phyloP scores from a whole-genome alignment of 2,329 filamentous ascomycete genomes.

The Fusarium clavum region DNA sequence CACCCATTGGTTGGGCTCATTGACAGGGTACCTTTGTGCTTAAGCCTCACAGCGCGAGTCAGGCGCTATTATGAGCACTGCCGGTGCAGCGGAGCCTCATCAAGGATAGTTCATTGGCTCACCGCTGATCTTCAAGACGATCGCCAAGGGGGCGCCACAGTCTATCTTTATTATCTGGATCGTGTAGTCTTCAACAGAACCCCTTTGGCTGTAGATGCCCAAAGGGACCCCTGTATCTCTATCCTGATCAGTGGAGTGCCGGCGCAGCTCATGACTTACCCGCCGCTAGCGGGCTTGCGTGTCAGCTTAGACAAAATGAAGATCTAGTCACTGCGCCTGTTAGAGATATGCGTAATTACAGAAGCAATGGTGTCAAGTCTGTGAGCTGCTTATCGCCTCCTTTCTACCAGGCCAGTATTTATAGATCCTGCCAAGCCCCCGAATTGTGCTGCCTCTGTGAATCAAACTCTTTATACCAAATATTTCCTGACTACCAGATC shows the following conservation, averaged over 20 bases:
- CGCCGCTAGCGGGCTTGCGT: constrained; percentile 19
- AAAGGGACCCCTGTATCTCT: background rate
- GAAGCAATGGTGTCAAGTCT: constrained; percentile 3
- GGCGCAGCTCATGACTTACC: constrained; percentile 18
- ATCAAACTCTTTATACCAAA: background rate
- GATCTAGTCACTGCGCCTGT: constrained; percentile 13
- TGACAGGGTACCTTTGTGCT: background rate
- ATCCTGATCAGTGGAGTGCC: background rate
- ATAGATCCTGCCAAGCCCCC: constrained; percentile 17
- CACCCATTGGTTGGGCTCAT: constrained; percentile 5
- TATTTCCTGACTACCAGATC: background rate
- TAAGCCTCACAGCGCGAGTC: constrained; percentile 27
- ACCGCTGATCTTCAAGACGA: constrained; percentile 29
- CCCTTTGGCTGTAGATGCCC: background rate
- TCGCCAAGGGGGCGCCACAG: constrained; percentile 12
- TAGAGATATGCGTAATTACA: constrained; percentile 14
- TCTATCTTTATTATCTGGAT: background rate
- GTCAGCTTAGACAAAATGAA: constrained; percentile 20
- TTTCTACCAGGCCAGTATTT: constrained; percentile 3
- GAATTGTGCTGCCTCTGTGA: background rate
- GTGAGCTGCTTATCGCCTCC: constrained; percentile 5
- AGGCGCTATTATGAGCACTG: constrained; percentile 1
- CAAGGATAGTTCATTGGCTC: constrained; percentile 20
- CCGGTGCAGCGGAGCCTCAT: constrained; percentile 2
- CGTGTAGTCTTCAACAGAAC: background rate